These are phyloP conservation scores for Dothideomycetes sp. DNA, from an alignment of 2,329 filamentous ascomycete genomes.

Conservation along the genomic window DNA sequence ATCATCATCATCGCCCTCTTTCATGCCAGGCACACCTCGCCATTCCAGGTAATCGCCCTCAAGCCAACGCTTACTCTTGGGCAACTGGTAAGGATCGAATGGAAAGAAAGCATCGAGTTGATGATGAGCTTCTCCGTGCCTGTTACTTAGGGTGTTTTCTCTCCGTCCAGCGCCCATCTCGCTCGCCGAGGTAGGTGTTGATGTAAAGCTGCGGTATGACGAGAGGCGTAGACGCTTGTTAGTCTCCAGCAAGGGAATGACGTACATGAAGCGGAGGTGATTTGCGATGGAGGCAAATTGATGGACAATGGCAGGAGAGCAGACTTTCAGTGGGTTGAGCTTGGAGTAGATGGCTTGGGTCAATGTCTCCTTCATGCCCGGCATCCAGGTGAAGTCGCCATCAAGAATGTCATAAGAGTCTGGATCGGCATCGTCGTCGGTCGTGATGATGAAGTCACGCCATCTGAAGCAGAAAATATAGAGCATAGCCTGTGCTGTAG, in stretches of 20 bases:
- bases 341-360: constrained; percentile 71
- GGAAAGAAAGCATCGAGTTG: constrained; percentile 93
- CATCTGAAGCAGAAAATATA: constrained; percentile 98
- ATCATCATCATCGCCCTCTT: constrained; percentile 44
- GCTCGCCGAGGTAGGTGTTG: constrained; percentile 21
- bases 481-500: constrained; percentile 74
- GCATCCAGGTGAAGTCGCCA: constrained; percentile 68
- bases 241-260: constrained; percentile 76
- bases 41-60: constrained; percentile 74
- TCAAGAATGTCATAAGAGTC: constrained; percentile 43
- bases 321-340: constrained; percentile 92
- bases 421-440: constrained; percentile 27
- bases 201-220: constrained; percentile 37
- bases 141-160: constrained; percentile 39
- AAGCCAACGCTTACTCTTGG: constrained; percentile 78
- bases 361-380: constrained; percentile 62
- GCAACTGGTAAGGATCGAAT: constrained; percentile 91
- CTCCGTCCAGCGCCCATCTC: constrained; percentile 41
- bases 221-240: constrained; percentile 82
- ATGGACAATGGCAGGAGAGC: constrained; percentile 77
- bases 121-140: constrained; percentile 64
- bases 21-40: constrained; percentile 57
- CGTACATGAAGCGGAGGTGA: constrained; percentile 78
- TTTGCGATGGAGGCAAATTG: constrained; percentile 85
- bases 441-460: constrained; percentile 66